phyloP scores from a whole-genome alignment of 768 basidiomycete species.

The Suillus luteus region DNA sequence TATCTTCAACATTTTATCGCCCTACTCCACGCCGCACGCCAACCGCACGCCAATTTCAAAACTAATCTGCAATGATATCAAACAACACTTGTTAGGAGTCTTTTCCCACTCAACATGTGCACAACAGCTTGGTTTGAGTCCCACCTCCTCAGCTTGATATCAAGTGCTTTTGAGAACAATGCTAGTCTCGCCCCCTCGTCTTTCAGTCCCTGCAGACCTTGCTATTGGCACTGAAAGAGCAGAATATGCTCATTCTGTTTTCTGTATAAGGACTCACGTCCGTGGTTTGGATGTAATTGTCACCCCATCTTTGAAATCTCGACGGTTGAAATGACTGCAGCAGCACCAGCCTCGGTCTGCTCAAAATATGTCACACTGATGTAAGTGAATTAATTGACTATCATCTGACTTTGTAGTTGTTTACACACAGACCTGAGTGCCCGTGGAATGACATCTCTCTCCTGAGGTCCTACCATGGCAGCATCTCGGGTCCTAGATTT shows the following conservation, averaged over 20 bases:
- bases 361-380: neutral
- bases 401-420: neutral
- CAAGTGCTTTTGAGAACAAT: conserved; percentile 83
- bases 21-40: no score
- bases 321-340: no score
- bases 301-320: no score
- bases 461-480: neutral
- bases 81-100: neutral
- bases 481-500: neutral
- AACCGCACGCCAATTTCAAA: no score
- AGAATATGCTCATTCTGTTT: no score
- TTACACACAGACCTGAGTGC: neutral
- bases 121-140: neutral
- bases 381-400: neutral
- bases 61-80: neutral
- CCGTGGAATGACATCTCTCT: neutral
- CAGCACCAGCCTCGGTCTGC: no score
- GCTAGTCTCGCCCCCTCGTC: conserved; percentile 48
- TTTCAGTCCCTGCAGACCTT: neutral
- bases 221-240: neutral
- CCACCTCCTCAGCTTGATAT: conserved; percentile 58
- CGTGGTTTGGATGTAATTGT: no score
- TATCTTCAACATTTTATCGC: no score
- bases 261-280: no score
- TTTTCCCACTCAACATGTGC: conserved; percentile 18